These are phyloP conservation scores for Backusella tuberculispora DNA, from an alignment of 192 early-diverging fungal genomes.

Conservation along the genomic window DNA sequence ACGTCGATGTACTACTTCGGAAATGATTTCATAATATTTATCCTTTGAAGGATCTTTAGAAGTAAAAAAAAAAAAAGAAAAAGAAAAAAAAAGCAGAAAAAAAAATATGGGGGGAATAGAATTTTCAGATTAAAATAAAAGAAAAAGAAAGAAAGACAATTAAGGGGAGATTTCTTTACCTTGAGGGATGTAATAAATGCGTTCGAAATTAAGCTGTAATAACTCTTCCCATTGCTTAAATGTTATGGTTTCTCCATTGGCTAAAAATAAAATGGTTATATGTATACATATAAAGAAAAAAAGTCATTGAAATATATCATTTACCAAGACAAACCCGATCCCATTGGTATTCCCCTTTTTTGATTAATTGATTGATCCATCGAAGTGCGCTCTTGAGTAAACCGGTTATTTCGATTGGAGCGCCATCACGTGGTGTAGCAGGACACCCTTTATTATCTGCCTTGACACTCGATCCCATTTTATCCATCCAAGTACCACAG, in stretches of 20 bases:
- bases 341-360: slow-evolving; percentile 45
- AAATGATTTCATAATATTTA: slow-evolving; percentile 57
- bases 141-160: neutral
- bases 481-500: slow-evolving; percentile 99
- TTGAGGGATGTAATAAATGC: slow-evolving; percentile 85
- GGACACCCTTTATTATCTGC: slow-evolving; percentile 92
- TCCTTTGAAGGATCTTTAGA: slow-evolving; percentile 63
- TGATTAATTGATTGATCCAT: slow-evolving; percentile 70
- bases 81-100: neutral
- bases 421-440: slow-evolving; percentile 92
- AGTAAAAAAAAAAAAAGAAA: neutral
- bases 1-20: slow-evolving; percentile 75
- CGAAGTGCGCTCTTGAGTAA: slow-evolving; percentile 82
- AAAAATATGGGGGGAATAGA: neutral
- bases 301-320: neutral
- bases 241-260: slow-evolving; percentile 48
- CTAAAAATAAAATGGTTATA: neutral
- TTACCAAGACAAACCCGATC: slow-evolving; percentile 41
- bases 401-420: slow-evolving; percentile 90
- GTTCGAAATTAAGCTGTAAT: slow-evolving; percentile 84
- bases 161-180: slow-evolving; percentile 42
- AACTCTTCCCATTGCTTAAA: slow-evolving; percentile 81
- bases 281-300: neutral
- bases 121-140: too few relatives aligned
- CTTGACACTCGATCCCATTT: slow-evolving; percentile 92